These are phyloP conservation scores for Penicillium goetzii DNA, from an alignment of 495 filamentous ascomycete genomes.

Conservation along the genomic window DNA sequence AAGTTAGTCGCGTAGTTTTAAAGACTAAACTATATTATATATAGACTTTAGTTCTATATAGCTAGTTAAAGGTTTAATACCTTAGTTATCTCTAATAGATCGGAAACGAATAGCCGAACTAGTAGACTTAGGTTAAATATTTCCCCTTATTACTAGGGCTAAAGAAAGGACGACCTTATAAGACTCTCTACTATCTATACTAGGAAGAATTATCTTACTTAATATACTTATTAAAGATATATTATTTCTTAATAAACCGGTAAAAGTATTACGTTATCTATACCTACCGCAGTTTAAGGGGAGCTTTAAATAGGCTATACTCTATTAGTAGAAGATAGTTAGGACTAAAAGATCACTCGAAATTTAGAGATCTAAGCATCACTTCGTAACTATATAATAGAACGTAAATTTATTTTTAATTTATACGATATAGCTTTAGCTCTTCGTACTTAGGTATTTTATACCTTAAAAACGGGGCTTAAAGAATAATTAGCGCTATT, in stretches of 20 bases:
- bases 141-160: not conserved
- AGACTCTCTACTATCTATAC: not conserved
- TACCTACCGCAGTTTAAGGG: not conserved
- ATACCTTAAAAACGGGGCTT: too few species aligned
- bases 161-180: not conserved
- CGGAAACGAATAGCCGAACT: not conserved
- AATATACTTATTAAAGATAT: not conserved
- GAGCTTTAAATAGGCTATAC: not conserved
- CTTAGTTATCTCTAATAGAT: not conserved
- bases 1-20: slow-evolving; percentile 9
- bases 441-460: too few species aligned
- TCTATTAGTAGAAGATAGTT: not conserved
- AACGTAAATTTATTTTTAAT: too few species aligned
- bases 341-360: too few species aligned
- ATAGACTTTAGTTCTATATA: not conserved
- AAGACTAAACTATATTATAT: not conserved
- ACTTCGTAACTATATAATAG: too few species aligned
- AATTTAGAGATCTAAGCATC: too few species aligned
- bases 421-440: too few species aligned
- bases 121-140: not conserved
- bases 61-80: not conserved
- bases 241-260: not conserved
- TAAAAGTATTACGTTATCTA: not conserved
- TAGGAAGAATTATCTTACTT: not conserved
- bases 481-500: too few species aligned